Evolutionary conservation across 2,329 filamentous ascomycete genomes (phyloP), one percentile per base, ranked within the genome.

Genomic region (Plenodomus lindquistii): DNA sequence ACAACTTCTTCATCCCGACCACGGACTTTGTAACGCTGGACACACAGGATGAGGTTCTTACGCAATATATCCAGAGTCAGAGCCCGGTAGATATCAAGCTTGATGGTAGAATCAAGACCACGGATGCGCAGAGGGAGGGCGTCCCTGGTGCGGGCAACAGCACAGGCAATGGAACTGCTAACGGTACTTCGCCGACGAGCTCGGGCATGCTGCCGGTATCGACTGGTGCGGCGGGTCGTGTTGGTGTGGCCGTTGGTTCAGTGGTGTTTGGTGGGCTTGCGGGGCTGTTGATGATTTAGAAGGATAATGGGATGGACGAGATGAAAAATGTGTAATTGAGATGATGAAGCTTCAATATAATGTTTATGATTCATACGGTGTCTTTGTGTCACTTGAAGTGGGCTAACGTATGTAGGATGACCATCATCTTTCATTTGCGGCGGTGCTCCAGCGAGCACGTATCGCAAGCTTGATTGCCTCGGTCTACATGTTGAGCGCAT

Each of bases 41-140:
- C 20, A 77, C 76, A 0, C 76, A 82, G 63, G 81, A 82, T 37
- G 76, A 83, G 59, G 79, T 84, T 0, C 72, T 84, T 2, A 73
- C 75, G 4, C 62, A 69, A 29, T 84, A 85, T 55, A 74, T 85
- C 35, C 52, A 73, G 50, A 67, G 71, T 4, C 66, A 77, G 43
- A 79, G 71, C 42, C 82, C 82, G 1, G 69, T 85, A 22, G 66
- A 78, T 35, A 75, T 80, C 27, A 65, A 74, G 52, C 64, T 85
- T 1, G 78, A 83, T 49, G 75, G 75, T 1, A 71, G 78, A 4
- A 79, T 81, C 20, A 65, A 70, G 24, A 56, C 57, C 17, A 69
- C 73, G 3, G 54, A 63, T 3, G 31, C 50, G 6, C 58, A 60
- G 36, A 50, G 55, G 18, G 57, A 61, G 19, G 44, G 48, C 4